These are phyloP conservation scores for Saccharomyces hybrid DNA, from an alignment of 1,139 yeast species.

Conservation along the genomic window DNA sequence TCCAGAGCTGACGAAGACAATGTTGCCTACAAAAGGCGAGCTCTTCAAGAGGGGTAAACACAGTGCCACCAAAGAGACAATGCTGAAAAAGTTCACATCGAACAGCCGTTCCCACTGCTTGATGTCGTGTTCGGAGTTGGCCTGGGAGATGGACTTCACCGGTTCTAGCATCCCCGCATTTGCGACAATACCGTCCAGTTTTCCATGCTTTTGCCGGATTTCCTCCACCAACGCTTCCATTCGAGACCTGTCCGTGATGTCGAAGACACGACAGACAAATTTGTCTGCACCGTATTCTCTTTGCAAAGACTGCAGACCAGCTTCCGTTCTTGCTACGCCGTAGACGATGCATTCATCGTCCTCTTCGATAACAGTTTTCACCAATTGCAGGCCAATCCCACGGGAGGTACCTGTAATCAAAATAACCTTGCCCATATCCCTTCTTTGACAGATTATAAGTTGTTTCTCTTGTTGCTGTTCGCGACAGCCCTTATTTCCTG, in stretches of 20 bases:
- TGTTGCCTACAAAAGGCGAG: conserved; percentile 26
- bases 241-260: conserved; percentile 45
- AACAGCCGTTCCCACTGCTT: conserved; percentile 56
- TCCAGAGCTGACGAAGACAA: conserved; percentile 79
- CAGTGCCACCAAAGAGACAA: conserved; percentile 47
- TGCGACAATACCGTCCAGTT: conserved; percentile 56
- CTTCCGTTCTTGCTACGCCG: conserved; percentile 64
- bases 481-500: background rate
- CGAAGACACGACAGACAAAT: conserved; percentile 58
- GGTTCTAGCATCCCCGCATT: conserved; percentile 90
- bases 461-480: background rate
- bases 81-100: conserved; percentile 74
- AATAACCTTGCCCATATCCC: conserved; percentile 31
- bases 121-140: conserved; percentile 34
- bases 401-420: conserved; percentile 68
- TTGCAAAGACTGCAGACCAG: conserved; percentile 40
- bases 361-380: conserved; percentile 42
- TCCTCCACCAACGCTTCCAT: conserved; percentile 40
- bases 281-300: conserved; percentile 40
- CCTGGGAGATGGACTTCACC: conserved; percentile 38
- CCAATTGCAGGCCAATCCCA: conserved; percentile 74
- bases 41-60: conserved; percentile 22
- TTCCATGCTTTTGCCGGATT: conserved; percentile 43
- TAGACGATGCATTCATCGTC: conserved; percentile 53
- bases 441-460: conserved; percentile 15